Base-by-base conservation (phyloP, 768 basidiomycete species). In the Mycena belliarum region DNA sequence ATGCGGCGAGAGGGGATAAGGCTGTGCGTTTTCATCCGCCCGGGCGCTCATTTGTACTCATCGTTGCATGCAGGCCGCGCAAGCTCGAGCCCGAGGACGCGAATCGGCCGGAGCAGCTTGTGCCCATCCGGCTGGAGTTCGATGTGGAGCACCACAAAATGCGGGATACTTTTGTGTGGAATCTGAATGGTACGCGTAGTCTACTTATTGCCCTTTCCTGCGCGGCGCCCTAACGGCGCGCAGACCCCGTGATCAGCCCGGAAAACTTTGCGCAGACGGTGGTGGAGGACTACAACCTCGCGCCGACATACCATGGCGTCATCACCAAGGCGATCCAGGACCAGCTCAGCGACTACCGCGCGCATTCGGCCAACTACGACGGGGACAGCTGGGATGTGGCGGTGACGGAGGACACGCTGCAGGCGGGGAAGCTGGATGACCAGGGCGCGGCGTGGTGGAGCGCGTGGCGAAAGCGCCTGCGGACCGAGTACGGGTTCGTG, bases 111-210 rank as follows among this genome's bases (percentile, higher is more conserved):
- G 97, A 99, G 67, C 81, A 86, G 65, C 87, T 99, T 32, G 88
- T 98, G 7, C 97, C 97, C 6, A 89, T 99, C 35, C 85, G 97
- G n/a, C 78, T 99, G 50, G 97, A 99, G 70, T 87, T 98, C 66
- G 97, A 99, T 65, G 89, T 95, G 48, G 97, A 98, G 57, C 90
- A 92, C 67, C 88, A 91, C 68, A 91, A 89, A 75, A 88, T 98
- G 80, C 85, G 94, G 21, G 97, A 99, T 70, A 94, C 96, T 0
- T 97, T 98, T 73, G 83, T 97, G 43, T 99, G 96, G 97, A 98
- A 99, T 67, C 72, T 95, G 43, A 89, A 90, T 63, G 96, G 95
- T 97, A 56, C 21, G 26, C 9, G 10, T 85, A 35, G 9, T 46
- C 26, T 76, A 52, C 56, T 12, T 24, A 44, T 16, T 8, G 12